Evolutionary conservation across 75 land plant genomes (phyloP), one percentile per base, ranked within the genome.

Genomic region (Cunninghamia lanceolata): DNA sequence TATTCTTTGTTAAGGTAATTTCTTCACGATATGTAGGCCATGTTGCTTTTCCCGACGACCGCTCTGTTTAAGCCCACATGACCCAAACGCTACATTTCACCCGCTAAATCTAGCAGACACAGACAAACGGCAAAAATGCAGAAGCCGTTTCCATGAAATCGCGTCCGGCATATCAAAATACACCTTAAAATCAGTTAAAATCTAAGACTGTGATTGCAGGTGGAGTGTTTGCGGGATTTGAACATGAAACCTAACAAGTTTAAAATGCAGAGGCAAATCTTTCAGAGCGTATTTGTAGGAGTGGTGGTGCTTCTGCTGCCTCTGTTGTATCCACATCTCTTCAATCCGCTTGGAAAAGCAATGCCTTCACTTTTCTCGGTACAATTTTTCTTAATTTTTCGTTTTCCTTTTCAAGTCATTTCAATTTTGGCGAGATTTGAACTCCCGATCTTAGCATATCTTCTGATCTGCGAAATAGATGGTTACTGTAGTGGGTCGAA

Each of bases 321-420:
- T 32, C 50, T 91, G 63, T 83, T 91, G 32, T 79, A 66, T 19
- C 95, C 92, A 19, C n/a, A 53, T 21, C 88, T 92, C 84, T 92
- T 94, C 86, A 73, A 46, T 21, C 95, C 95, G 14, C 86, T 91
- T 71, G 87, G 92, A 73, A 87, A 86, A 47, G 89, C 90, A 19
- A 86, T 86, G 11, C 89, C 92, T 83, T 87, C 93, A 76, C 35
- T 86, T 25, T 90, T 94, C 90, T 94, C 94, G 84, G 95, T 94
- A 88, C 4, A 88, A 83, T 36, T 47, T 9, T 36, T 36, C 15
- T 45, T 19, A 3, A 15, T 10, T 53, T 34, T 50, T 35, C 2
- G 13, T 9, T 17, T 28, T 53, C 9, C 84, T 83, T 9, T 53
- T 34, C 11, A 83, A 43, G 30, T 32, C 17, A 14, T 30, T 43